Evolutionary conservation across 805 yeast genomes (phyloP).

Genomic region (Helenozyma rhizophorensis): DNA sequence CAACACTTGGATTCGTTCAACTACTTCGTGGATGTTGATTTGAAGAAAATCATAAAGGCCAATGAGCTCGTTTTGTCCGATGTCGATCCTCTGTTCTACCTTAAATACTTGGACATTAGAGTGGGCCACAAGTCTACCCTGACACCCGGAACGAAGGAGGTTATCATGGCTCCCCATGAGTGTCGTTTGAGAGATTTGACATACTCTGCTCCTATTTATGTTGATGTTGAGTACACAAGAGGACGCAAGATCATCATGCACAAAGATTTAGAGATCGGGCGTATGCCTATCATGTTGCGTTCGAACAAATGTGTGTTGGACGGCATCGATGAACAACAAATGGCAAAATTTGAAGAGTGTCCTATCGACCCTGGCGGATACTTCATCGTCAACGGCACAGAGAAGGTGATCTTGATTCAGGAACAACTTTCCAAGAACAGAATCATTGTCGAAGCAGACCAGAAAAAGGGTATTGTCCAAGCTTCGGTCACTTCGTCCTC

Average conservation of each 20-base stretch:
- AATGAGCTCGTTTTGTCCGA: slow-evolving; percentile 86
- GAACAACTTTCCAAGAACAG: slow-evolving; percentile 96
- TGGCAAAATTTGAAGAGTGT: slow-evolving; percentile 90
- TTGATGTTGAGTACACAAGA: slow-evolving; percentile 95
- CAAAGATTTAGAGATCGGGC: slow-evolving; percentile 87
- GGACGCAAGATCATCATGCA: slow-evolving; percentile 90
- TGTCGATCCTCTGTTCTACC: slow-evolving; percentile 94
- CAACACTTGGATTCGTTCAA: slow-evolving; percentile 98
- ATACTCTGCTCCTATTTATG: slow-evolving; percentile 91
- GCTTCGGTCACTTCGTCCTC: slow-evolving; percentile 98
- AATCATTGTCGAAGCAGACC: slow-evolving; percentile 97
- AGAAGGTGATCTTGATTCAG: slow-evolving; percentile 92
- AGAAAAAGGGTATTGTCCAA: slow-evolving; percentile 88
- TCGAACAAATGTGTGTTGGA: slow-evolving; percentile 86
- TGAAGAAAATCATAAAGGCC: slow-evolving; percentile 88
- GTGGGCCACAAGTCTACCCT: slow-evolving; percentile 77
- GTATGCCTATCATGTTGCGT: slow-evolving; percentile 98
- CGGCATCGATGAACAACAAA: slow-evolving; percentile 70
- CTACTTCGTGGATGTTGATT: slow-evolving; percentile 89
- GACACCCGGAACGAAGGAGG: slow-evolving; percentile 48
- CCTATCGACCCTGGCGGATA: slow-evolving; percentile 99
- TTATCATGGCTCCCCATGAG: slow-evolving; percentile 83
- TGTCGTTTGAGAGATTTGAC: slow-evolving; percentile 92
- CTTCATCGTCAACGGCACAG: slow-evolving; percentile 95
- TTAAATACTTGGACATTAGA: slow-evolving; percentile 88